These are phyloP conservation scores for Mercurialis annua DNA, from an alignment of 345 rosid genomes.

Conservation along the genomic window DNA sequence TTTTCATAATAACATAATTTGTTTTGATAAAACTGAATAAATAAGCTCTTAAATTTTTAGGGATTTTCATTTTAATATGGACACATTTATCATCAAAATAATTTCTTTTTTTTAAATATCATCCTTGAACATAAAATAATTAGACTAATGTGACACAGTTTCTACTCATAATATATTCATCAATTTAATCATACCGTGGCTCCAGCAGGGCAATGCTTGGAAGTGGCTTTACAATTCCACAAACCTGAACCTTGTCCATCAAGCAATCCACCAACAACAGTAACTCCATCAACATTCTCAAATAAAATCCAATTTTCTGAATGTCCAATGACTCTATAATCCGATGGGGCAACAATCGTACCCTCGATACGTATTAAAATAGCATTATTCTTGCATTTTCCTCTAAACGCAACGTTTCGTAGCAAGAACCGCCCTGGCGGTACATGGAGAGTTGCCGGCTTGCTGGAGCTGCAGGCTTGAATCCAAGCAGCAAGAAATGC, in stretches of 20 bases:
- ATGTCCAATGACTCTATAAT: slow-evolving; percentile 40
- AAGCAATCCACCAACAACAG: slow-evolving; percentile 57
- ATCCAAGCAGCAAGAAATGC: slow-evolving; percentile 59
- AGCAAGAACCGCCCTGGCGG: slow-evolving; percentile 52
- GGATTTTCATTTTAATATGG: too few species aligned
- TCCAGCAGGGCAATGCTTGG: slow-evolving; percentile 57
- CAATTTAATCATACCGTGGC: slow-evolving; percentile 70
- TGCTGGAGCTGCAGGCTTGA: slow-evolving; percentile 44
- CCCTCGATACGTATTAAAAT: slow-evolving; percentile 47
- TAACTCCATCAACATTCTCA: slow-evolving; percentile 45
- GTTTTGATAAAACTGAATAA: too few species aligned
- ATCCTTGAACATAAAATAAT: too few species aligned
- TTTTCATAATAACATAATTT: too few species aligned
- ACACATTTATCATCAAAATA: too few species aligned
- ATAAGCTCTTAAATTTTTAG: too few species aligned
- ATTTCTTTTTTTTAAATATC: too few species aligned
- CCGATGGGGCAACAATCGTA: slow-evolving; percentile 61
- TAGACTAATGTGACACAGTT: too few species aligned
- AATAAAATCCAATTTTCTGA: slow-evolving; percentile 50
- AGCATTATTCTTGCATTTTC: slow-evolving; percentile 52
- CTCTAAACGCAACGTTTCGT: slow-evolving; percentile 37
- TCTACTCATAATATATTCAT: too few species aligned
- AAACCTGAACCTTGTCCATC: slow-evolving; percentile 59
- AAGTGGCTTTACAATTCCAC: slow-evolving; percentile 63
- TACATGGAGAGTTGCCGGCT: slow-evolving; percentile 46